Evolutionary conservation across 2,329 filamentous ascomycete genomes (phyloP).

Genomic region (Ophiocordyceps polyrhachis-furcata): DNA sequence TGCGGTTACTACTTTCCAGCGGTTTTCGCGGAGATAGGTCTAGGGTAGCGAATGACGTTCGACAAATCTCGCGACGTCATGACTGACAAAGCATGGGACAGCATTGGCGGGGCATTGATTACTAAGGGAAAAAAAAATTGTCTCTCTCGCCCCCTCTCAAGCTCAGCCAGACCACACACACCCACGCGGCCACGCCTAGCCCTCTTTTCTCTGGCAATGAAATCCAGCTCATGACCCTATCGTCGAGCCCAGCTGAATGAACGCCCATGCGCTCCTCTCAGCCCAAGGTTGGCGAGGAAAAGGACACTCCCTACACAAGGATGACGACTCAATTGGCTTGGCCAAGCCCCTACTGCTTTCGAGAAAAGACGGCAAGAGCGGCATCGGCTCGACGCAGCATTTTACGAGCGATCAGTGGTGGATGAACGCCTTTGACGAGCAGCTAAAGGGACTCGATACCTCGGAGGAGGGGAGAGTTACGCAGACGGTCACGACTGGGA

Average conservation of each 20-base stretch:
- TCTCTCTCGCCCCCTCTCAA: too few relatives aligned
- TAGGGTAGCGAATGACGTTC: not conserved
- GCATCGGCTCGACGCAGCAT: slow-evolving; percentile 59
- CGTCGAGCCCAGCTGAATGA: slow-evolving; percentile 36
- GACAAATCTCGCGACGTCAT: not conserved
- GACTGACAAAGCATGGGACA: not conserved
- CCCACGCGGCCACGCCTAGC: too few relatives aligned
- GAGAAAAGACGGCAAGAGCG: slow-evolving; percentile 63
- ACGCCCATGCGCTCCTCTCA: slow-evolving; percentile 66
- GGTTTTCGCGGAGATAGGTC: not conserved
- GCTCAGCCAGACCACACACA: too few relatives aligned
- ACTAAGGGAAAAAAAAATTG: not conserved
- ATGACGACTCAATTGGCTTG: slow-evolving; percentile 54
- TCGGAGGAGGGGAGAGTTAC: slow-evolving; percentile 35
- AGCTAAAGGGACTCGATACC: slow-evolving; percentile 61
- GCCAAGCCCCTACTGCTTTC: slow-evolving; percentile 67
- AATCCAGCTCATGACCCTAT: not conserved
- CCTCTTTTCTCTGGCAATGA: too few relatives aligned
- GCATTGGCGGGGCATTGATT: too few relatives aligned
- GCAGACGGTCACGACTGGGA: slow-evolving; percentile 34
- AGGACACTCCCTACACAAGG: slow-evolving; percentile 72
- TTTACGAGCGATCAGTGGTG: slow-evolving; percentile 78
- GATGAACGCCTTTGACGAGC: slow-evolving; percentile 85
- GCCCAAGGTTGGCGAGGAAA: slow-evolving; percentile 80
- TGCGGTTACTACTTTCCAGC: too few relatives aligned